Conservation (phyloP, 768 basidiomycete species). For the Sarcomyxa edulis region DNA sequence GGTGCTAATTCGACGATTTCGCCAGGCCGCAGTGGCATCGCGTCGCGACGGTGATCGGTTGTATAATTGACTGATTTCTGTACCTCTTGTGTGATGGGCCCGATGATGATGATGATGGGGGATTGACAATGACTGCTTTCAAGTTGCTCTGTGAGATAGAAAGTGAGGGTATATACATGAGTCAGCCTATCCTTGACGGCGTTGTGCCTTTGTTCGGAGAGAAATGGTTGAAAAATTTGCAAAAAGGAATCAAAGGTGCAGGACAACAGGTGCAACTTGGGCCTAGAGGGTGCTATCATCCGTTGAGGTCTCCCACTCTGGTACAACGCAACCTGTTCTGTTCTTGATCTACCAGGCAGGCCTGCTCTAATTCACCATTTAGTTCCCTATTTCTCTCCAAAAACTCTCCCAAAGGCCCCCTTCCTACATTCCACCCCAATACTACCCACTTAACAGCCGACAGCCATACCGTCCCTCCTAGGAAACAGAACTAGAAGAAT, state of each 20-base stretch:
- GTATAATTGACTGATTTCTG: neutral
- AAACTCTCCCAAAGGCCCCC: conserved; percentile 8
- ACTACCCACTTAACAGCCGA: conserved; percentile 23
- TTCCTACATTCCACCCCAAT: conserved; percentile 5
- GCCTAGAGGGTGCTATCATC: conserved; percentile 3
- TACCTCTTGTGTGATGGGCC: neutral
- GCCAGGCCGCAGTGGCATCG: neutral
- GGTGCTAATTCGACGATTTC: neutral
- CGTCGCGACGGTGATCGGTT: neutral
- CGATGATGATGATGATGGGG: too few relatives aligned
- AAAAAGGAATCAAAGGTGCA: neutral
- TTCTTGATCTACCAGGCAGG: neutral
- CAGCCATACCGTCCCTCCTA: conserved; percentile 71
- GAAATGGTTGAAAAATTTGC: neutral
- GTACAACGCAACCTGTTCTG: neutral
- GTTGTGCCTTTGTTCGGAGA: too few relatives aligned
- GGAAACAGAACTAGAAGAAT: conserved; percentile 64
- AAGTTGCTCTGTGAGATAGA: too few relatives aligned
- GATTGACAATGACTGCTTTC: too few relatives aligned
- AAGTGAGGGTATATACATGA: too few relatives aligned
- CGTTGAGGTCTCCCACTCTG: neutral
- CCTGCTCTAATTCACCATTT: neutral
- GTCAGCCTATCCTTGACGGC: too few relatives aligned
- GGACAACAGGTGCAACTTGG: conserved; percentile 6
- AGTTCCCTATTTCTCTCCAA: conserved; percentile 11